Base-by-base conservation (phyloP, 2,329 filamentous ascomycete genomes). In the Setomelanomma holmii region DNA sequence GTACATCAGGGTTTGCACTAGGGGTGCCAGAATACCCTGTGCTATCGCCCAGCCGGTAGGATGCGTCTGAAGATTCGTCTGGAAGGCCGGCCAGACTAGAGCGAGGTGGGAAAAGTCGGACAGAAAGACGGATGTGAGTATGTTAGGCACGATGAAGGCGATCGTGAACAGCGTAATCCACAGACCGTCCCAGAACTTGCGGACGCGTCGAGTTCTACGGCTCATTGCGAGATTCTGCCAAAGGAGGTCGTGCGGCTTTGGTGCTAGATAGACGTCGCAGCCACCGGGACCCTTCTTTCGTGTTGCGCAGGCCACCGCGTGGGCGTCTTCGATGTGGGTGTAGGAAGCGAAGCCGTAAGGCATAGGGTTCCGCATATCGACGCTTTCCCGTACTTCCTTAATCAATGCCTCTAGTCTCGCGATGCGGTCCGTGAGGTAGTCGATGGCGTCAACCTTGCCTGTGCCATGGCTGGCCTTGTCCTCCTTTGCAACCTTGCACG, bases 331-430 rank as follows among this genome's bases (percentile, higher is more conserved):
- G 49, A 98, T 96, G 46, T 89, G 88, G 19, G 92, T 85, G 76
- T 93, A 98, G 63, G 91, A 96, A 11, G 93, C 93, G 69, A 99
- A 98, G 0, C 95, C 95, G 69, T 93, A 99, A 0, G 91, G 84
- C 83, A 96, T 89, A 12, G 92, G 88, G 69, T 93, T 91, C 39
- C 93, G 87, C 73, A 88, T 91, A 74, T 98, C 93, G n/a, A 98
- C 86, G 4, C 86, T 87, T 30, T 86, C 83, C 14, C 95, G 86
- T 2, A 95, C 89, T 57, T 95, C 86, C 67, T 89, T 91, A 75
- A 99, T 92, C 64, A 93, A 86, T 6, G 86, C 76, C 72, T 98
- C 93, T 20, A 99, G 82, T 45, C 88, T 82, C 56, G 86, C 86
- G 67, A 98, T 96, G 14, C 93, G 87, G 51, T 88, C 84, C 0